These are phyloP conservation scores for Cinnamomum micranthum DNA, from an alignment of 164 flowering plant species.

Conservation along the genomic window DNA sequence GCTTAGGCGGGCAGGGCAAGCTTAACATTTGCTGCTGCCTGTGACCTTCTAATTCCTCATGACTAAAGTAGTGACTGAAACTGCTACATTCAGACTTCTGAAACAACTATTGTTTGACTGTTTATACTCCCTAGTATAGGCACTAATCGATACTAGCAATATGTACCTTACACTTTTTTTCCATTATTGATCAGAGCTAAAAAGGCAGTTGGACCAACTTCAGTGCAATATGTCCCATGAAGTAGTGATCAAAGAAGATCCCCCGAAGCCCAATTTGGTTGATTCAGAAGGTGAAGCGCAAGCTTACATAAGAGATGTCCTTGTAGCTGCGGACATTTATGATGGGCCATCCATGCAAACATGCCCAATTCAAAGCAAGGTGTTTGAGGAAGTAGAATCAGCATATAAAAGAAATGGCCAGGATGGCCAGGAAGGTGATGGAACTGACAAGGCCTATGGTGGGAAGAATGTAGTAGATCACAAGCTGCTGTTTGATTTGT, in stretches of 20 bases:
- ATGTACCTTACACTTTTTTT: background rate
- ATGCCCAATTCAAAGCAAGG: slow-evolving; percentile 45
- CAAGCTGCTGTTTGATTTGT: slow-evolving; percentile 56
- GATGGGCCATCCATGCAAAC: slow-evolving; percentile 39
- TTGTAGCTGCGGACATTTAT: slow-evolving; percentile 72
- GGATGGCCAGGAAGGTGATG: slow-evolving; percentile 24
- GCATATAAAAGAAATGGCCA: slow-evolving; percentile 29
- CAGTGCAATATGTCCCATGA: slow-evolving; percentile 37
- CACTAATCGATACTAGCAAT: background rate
- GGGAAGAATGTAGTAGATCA: slow-evolving; percentile 34
- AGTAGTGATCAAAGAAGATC: slow-evolving; percentile 28
- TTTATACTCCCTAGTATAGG: background rate
- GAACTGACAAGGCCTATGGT: slow-evolving; percentile 17
- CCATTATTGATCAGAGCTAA: slow-evolving; percentile 42
- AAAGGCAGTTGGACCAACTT: slow-evolving; percentile 64
- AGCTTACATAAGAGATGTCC: slow-evolving; percentile 63
- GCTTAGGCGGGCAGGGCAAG: too few relatives aligned
- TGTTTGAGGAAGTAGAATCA: slow-evolving; percentile 75
- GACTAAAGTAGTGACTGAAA: too few relatives aligned
- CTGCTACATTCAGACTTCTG: too few relatives aligned
- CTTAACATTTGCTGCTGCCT: too few relatives aligned
- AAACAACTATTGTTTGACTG: too few relatives aligned
- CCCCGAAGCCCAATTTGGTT: slow-evolving; percentile 28
- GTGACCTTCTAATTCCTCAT: too few relatives aligned
- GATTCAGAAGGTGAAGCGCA: slow-evolving; percentile 48